A percentile compares a stretch with the other conserved stretches of the same genome.
Conservation (phyloP, 768 basidiomycete genomes). For the Russula sp. region DNA sequence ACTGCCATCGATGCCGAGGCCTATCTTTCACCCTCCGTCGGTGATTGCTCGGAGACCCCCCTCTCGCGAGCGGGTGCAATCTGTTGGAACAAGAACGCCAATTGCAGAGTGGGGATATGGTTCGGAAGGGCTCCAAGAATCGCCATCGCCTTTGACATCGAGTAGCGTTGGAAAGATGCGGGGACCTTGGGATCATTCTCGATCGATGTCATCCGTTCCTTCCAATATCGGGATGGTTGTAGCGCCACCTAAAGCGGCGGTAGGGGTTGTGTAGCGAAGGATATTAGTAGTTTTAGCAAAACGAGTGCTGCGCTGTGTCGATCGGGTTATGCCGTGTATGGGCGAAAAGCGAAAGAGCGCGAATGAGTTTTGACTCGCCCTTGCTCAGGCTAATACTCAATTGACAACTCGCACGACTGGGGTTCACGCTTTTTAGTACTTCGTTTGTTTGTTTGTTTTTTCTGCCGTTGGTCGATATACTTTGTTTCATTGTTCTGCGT, state of each 20-base stretch:
- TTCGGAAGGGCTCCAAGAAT: neutral
- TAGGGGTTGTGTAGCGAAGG: slow-evolving; percentile 14
- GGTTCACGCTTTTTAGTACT: neutral
- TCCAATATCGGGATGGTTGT: slow-evolving; percentile 43
- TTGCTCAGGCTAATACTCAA: neutral
- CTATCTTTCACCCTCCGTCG: slow-evolving; percentile 32
- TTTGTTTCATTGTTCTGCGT: neutral
- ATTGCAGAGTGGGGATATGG: slow-evolving; percentile 26
- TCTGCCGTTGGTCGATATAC: neutral
- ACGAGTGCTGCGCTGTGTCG: neutral
- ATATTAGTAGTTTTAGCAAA: neutral
- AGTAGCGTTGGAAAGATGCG: slow-evolving; percentile 30
- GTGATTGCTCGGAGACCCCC: neutral
- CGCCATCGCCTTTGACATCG: slow-evolving; percentile 24
- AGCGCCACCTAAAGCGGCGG: slow-evolving; percentile 42
- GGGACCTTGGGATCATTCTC: slow-evolving; percentile 26
- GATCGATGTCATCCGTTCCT: slow-evolving; percentile 41
- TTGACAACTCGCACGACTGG: neutral
- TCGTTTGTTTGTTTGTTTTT: neutral
- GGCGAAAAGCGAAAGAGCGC: neutral
- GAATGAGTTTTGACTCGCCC: neutral
- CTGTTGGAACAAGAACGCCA: slow-evolving; percentile 18
- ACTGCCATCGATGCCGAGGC: slow-evolving; percentile 60
- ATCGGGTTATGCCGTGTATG: slow-evolving; percentile 11
- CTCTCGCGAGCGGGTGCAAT: neutral